Conservation (phyloP, 2,329 filamentous ascomycete species). For the Hymenoscyphus infarciens region DNA sequence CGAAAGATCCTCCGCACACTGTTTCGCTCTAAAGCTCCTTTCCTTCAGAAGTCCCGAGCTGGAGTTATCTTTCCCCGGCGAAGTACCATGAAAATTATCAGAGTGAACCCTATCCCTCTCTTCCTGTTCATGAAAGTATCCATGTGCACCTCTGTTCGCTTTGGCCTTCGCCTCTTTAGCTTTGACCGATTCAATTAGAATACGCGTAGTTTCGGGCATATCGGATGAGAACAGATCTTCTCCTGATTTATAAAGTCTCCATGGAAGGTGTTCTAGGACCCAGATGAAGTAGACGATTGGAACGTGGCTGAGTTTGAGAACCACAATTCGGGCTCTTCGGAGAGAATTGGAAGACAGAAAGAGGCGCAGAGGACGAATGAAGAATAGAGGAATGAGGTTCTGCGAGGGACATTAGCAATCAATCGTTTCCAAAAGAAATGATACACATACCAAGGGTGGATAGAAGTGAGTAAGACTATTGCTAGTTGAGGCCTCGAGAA, state of each 20-base stretch:
- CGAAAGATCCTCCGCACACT: slow-evolving; percentile 19
- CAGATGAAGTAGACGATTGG: slow-evolving; percentile 67
- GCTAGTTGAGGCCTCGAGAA: slow-evolving; percentile 63
- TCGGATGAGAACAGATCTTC: slow-evolving; percentile 23
- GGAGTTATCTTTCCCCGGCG: not conserved
- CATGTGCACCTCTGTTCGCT: not conserved
- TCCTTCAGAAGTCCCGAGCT: not conserved
- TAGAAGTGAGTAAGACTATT: slow-evolving; percentile 68
- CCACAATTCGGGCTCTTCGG: slow-evolving; percentile 56
- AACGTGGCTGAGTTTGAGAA: slow-evolving; percentile 61
- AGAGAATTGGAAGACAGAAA: slow-evolving; percentile 63
- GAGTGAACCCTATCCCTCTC: slow-evolving; percentile 5
- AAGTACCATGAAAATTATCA: not conserved
- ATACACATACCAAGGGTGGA: slow-evolving; percentile 50
- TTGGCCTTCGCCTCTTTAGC: slow-evolving; percentile 13
- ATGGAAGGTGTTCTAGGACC: slow-evolving; percentile 45
- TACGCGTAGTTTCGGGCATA: slow-evolving; percentile 16
- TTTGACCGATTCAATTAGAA: slow-evolving; percentile 8
- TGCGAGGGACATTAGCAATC: slow-evolving; percentile 28
- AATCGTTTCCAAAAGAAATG: slow-evolving; percentile 22
- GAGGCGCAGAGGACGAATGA: slow-evolving; percentile 69
- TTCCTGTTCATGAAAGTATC: not conserved
- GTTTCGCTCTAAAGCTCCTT: not conserved
- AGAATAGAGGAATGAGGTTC: slow-evolving; percentile 70
- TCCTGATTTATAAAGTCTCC: slow-evolving; percentile 19